Percentiles rank a stretch among this genome's conserved stretches.
These are phyloP conservation scores for Pichia sp. DNA, from an alignment of 1,139 yeast species.

Conservation along the genomic window DNA sequence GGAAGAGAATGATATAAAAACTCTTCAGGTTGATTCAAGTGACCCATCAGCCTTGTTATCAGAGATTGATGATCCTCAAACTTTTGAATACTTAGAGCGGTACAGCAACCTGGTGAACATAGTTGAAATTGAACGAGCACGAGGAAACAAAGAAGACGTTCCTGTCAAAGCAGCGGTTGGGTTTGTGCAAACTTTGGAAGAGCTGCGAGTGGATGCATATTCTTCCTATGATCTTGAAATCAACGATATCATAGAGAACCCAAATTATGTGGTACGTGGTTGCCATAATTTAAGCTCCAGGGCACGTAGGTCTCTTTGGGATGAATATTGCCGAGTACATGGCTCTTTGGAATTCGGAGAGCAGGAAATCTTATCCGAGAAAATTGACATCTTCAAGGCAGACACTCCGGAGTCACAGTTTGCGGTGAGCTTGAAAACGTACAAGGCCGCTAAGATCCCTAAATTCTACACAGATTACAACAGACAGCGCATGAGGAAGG, in stretches of 20 bases:
- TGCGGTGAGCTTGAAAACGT: conserved; percentile 5
- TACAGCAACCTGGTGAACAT: background rate
- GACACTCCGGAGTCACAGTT: conserved; percentile 10
- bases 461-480: conserved; percentile 24
- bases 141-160: background rate
- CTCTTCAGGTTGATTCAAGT: conserved; percentile 4
- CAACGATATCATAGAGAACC: conserved; percentile 37
- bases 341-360: background rate
- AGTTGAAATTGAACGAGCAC: background rate
- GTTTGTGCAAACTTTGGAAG: conserved; percentile 24
- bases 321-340: conserved; percentile 12
- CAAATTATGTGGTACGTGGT: conserved; percentile 30
- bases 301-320: conserved; percentile 10
- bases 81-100: background rate
- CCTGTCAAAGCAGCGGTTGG: background rate
- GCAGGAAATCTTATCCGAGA: background rate
- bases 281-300: conserved; percentile 4
- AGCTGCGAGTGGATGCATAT: conserved; percentile 36
- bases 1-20: background rate
- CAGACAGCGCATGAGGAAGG: conserved; percentile 4
- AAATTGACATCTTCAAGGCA: background rate
- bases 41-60: conserved; percentile 15
- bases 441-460: conserved; percentile 2
- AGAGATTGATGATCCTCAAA: background rate
- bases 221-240: conserved; percentile 47